Evolutionary conservation across 2,329 filamentous ascomycete species (phyloP).

Genomic region (Daldinia eschscholtzii): DNA sequence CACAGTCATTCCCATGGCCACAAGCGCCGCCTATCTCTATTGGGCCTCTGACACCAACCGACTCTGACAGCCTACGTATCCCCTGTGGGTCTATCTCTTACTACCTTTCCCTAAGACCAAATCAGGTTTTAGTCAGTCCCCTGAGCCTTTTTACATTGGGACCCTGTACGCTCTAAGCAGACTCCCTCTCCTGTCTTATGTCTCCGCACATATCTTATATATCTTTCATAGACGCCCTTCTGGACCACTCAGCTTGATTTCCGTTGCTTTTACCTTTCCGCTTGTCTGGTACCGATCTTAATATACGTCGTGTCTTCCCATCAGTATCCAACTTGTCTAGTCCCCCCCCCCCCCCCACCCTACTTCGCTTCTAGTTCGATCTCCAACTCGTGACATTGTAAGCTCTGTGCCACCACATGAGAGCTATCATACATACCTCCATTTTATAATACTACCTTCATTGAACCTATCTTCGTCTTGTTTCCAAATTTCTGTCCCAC

Average conservation of each 20-base stretch:
- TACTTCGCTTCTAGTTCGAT: slow-evolving; percentile 34
- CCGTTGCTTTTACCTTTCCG: slow-evolving; percentile 41
- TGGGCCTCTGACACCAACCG: slow-evolving; percentile 30
- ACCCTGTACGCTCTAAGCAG: slow-evolving; percentile 39
- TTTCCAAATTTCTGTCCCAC: slow-evolving; percentile 30
- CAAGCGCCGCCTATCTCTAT: slow-evolving; percentile 32
- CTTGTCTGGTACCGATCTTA: slow-evolving; percentile 35
- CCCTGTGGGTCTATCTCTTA: slow-evolving; percentile 40
- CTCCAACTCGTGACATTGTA: slow-evolving; percentile 39
- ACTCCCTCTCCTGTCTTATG: slow-evolving; percentile 39
- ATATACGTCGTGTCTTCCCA: slow-evolving; percentile 35
- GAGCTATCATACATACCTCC: slow-evolving; percentile 41
- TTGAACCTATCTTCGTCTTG: slow-evolving; percentile 31
- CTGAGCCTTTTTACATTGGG: slow-evolving; percentile 42
- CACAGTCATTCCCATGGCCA: slow-evolving; percentile 31
- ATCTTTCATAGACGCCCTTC: slow-evolving; percentile 40
- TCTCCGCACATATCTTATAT: slow-evolving; percentile 37
- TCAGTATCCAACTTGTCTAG: slow-evolving; percentile 37
- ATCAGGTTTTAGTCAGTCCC: slow-evolving; percentile 43
- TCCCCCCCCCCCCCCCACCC: slow-evolving; percentile 31
- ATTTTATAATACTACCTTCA: slow-evolving; percentile 43
- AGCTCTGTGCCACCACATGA: slow-evolving; percentile 45
- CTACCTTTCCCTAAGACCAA: slow-evolving; percentile 39
- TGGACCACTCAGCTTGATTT: slow-evolving; percentile 24
- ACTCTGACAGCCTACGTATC: slow-evolving; percentile 40